Conservation (phyloP, 768 basidiomycete species). For the Clitopilus hobsonii region DNA sequence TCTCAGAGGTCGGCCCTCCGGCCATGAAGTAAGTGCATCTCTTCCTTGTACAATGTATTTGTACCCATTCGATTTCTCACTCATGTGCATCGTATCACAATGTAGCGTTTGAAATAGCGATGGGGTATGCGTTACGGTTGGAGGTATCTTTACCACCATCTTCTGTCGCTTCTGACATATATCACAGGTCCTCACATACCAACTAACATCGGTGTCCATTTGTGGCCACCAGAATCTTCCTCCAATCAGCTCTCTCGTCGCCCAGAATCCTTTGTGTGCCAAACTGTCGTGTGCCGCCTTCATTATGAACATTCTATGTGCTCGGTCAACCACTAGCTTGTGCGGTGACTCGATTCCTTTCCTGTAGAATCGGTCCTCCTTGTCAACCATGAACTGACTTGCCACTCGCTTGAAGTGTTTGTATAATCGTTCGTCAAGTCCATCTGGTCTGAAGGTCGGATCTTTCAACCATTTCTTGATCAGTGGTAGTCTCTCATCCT, state of each 20-base stretch:
- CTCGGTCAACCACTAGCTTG: background rate
- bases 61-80: background rate
- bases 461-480: background rate
- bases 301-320: background rate
- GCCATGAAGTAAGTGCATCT: background rate
- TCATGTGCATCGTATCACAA: constrained; percentile 35
- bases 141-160: constrained; percentile 19
- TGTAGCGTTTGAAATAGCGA: constrained; percentile 25
- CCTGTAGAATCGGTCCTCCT: background rate
- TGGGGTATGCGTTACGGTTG: constrained; percentile 13
- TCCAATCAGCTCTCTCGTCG: constrained; percentile 2
- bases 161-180: constrained; percentile 27
- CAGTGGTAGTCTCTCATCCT: background rate
- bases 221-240: constrained; percentile 25
- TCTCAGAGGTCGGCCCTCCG: background rate
- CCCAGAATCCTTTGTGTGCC: constrained; percentile 17
- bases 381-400: background rate
- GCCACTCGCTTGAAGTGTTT: background rate
- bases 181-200: constrained; percentile 31
- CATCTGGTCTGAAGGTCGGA: background rate
- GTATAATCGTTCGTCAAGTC: background rate
- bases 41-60: background rate
- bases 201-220: constrained; percentile 20
- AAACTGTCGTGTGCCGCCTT: constrained; percentile 6
- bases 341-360: background rate